Evolutionary conservation across 2,329 filamentous ascomycete species (phyloP), one percentile per base, ranked within the genome.

Genomic region (Colletotrichum agaves): DNA sequence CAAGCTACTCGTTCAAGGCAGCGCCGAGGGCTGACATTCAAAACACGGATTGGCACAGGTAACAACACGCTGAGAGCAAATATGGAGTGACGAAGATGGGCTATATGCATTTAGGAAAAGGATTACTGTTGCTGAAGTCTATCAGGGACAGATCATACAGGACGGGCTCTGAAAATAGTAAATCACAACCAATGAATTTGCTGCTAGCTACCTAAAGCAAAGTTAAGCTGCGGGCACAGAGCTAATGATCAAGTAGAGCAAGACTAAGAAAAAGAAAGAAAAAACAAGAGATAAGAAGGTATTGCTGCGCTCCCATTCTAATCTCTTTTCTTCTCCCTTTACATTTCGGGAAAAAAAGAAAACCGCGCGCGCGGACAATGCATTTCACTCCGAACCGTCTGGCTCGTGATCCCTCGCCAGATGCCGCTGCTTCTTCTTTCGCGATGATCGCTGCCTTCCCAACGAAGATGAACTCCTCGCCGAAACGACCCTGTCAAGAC

Each of bases 191-290:
- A 69, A 61, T 69, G 62, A 52, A 27, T 67, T 62, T 62, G 55
- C 60, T 58, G 50, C 62, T 65, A 61, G 66, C 35, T 61, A 66
- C 55, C 66, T 61, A 69, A 65, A 46, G 62, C 62, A 57, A 69
- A 66, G 50, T 47, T 59, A 67, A 64, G 64, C 60, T 53, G 39
- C 61, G 49, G 62, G 56, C 50, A 35, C 33, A 27, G 43, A 66
- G 66, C 61, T 50, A 66, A 66, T 37, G 56, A 59, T 57, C 44
- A 37, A 55, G 44, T 46, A 49, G 35, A 52, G 41, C n/a, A 64
- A 33, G 53, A 59, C 35, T 27, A 59, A 23, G 43, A 64, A 31
- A 33, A 39, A 56, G 27, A 61, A 44, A 57, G 59, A 44, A 52
- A 69, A 49, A 60, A 35, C 21, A 35, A 63, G 43, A 63, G 43